Evolutionary conservation across 345 rosid species (phyloP).

Genomic region (Bretschneidera sinensis): DNA sequence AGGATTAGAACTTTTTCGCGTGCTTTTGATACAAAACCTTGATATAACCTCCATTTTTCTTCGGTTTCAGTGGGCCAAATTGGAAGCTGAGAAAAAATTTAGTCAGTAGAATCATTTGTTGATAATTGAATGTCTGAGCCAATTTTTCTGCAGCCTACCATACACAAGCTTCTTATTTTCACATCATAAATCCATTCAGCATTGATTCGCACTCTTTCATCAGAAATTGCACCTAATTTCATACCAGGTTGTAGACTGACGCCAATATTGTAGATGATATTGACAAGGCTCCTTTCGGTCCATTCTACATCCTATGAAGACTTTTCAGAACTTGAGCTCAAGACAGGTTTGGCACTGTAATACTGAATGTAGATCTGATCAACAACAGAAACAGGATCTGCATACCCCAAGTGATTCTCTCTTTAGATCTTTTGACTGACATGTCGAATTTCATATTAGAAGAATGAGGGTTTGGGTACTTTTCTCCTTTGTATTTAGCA

Average conservation of each 20-base stretch:
- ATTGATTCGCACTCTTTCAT: conserved; percentile 16
- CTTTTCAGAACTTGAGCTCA: not conserved
- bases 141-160: conserved; percentile 45
- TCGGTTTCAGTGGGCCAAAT: conserved; percentile 34
- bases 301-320: not conserved
- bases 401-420: too few species aligned
- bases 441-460: too few species aligned
- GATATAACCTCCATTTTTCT: conserved; percentile 17
- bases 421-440: too few species aligned
- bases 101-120: conserved; percentile 25
- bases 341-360: not conserved
- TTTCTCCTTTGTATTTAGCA: too few species aligned
- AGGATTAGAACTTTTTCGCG: conserved; percentile 26
- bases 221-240: not conserved
- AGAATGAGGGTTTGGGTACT: too few species aligned
- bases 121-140: not conserved
- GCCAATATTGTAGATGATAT: conserved; percentile 34
- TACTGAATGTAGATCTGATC: too few species aligned
- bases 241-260: conserved; percentile 8
- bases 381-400: too few species aligned
- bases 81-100: conserved; percentile 30
- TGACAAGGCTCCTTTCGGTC: conserved; percentile 9
- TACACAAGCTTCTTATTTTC: conserved; percentile 36
- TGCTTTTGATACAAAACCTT: conserved; percentile 41
- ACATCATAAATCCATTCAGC: conserved; percentile 50